Evolutionary conservation across 352 stramenopile species (phyloP), one percentile per base, ranked within the genome.

Genomic region (Phytophthora chlamydospora): DNA sequence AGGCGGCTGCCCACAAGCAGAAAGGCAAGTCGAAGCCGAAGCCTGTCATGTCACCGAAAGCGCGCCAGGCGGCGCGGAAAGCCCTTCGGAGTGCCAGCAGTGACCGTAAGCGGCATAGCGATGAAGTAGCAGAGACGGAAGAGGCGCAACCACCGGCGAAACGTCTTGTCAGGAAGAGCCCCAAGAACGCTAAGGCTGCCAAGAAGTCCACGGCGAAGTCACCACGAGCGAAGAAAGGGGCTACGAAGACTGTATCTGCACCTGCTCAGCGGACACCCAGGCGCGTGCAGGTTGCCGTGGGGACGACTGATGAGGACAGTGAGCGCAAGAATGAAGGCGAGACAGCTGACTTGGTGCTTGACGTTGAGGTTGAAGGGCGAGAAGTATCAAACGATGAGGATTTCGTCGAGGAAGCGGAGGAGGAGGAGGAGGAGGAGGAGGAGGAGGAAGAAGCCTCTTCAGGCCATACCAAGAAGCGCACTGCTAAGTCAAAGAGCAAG

Each of bases 271-370:
- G 57, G 10, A 49, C 57, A 14, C 27, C 60, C 24, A 50, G 65
- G n/a, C 59, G 65, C 5, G 66, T 90, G 39, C 55, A 83, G 49
- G 80, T 90, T 13, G 64, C 33, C 6, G 76, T 90, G 14, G 71
- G 68, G 11, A 82, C 75, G 12, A 75, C 68, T 0, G 80, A 88
- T 39, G 78, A 88, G 51, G 76, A 74, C 16, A 80, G 66, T 24
- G 74, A 88, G 41, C 71, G 68, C 29, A 73, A 75, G 47, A 71
- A 71, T 11, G 58, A 63, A 7, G 74, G 52, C 8, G 48, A 75
- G 32, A 76, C 68, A 29, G 71, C 80, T n/a, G 80, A 88, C 35
- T 54, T 90, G 55, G 78, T 87, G 35, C 64, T 88, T 16, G 70
- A 90, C 12, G 68, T 90, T 58, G 75, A 88, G 29, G 67, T 88